Percentiles rank a stretch among this genome's conserved stretches.
Evolutionary conservation across 1,284 basidiomycete genomes (phyloP).

Genomic region (Ceratobasidium sp.): DNA sequence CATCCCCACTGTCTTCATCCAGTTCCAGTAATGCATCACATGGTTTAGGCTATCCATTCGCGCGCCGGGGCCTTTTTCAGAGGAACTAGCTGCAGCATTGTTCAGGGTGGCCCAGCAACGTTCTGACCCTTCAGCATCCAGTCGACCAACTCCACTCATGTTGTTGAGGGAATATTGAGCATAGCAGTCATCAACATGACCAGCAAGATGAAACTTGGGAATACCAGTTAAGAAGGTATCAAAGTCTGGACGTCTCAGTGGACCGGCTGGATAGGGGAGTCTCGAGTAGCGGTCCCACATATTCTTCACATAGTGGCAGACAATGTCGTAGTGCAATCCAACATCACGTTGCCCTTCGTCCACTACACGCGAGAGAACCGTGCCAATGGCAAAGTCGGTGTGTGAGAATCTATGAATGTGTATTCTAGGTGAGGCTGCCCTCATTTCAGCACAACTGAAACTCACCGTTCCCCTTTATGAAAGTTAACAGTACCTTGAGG

Average conservation of each 20-base stretch:
- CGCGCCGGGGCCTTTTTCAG: neutral
- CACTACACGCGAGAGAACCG: too few species aligned
- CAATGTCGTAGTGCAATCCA: neutral
- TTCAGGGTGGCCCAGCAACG: neutral
- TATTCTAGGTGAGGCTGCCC: too few species aligned
- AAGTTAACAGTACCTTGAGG: conserved; percentile 7
- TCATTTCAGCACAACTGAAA: too few species aligned
- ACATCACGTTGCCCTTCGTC: neutral
- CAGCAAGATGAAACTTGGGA: conserved; percentile 2
- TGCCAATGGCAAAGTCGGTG: neutral
- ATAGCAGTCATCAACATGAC: neutral
- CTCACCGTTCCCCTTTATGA: conserved; percentile 6
- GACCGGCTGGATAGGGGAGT: too few species aligned
- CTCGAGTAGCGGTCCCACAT: too few species aligned
- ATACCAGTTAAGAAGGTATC: too few species aligned
- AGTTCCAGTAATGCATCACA: neutral
- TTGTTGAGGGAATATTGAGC: neutral
- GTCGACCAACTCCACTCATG: neutral
- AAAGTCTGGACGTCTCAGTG: too few species aligned
- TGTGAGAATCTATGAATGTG: too few species aligned
- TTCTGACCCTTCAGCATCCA: neutral
- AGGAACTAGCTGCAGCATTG: neutral
- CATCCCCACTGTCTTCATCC: neutral
- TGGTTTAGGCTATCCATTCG: too few species aligned
- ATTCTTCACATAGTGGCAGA: neutral